These are phyloP conservation scores for Ormosia emarginata DNA, from an alignment of 306 rosid species.

Conservation along the genomic window DNA sequence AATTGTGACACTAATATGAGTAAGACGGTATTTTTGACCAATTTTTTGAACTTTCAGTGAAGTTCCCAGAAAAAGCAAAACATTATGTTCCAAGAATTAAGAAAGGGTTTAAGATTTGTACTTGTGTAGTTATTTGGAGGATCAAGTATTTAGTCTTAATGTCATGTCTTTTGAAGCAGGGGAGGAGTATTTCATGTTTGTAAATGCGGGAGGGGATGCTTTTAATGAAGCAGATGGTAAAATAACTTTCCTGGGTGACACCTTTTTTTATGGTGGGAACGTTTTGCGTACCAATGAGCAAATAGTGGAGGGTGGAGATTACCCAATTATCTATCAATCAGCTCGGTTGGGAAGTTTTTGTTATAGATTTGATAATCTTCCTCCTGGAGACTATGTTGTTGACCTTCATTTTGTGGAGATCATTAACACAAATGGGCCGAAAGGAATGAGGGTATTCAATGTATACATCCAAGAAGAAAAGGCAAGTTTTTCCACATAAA, in stretches of 20 bases:
- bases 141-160: conserved; percentile 18
- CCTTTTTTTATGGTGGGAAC: conserved; percentile 62
- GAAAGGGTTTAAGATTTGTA: background rate
- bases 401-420: conserved; percentile 86
- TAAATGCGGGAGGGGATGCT: conserved; percentile 79
- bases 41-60: background rate
- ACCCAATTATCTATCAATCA: conserved; percentile 62
- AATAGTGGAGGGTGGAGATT: conserved; percentile 64
- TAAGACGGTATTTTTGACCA: background rate
- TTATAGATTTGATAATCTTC: conserved; percentile 56
- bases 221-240: conserved; percentile 47
- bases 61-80: background rate
- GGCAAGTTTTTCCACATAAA: conserved; percentile 38
- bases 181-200: conserved; percentile 63
- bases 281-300: conserved; percentile 62
- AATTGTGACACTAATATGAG: background rate
- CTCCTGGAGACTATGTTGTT: conserved; percentile 63
- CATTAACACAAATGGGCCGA: conserved; percentile 75
- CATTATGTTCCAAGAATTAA: background rate
- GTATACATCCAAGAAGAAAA: conserved; percentile 76
- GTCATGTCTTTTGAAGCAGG: conserved; percentile 43
- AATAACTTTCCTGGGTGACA: conserved; percentile 49
- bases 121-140: background rate
- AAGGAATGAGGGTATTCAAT: conserved; percentile 80
- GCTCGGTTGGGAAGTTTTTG: conserved; percentile 66